phyloP scores from a whole-genome alignment of 2,329 filamentous ascomycete species.

The Knoxdaviesia proteae region DNA sequence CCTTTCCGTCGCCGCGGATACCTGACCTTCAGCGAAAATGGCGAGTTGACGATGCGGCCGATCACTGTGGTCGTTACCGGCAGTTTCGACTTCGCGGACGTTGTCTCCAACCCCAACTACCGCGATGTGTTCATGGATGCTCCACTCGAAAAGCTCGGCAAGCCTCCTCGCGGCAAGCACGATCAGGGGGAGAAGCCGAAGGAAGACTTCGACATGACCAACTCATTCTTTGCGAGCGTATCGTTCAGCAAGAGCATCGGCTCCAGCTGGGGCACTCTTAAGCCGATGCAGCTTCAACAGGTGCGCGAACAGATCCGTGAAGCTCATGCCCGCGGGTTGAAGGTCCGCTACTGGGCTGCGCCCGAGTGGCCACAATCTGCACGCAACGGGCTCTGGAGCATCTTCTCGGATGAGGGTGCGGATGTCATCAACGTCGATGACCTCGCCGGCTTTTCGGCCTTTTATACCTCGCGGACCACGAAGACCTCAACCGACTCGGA shows the following conservation, averaged over 20 bases:
- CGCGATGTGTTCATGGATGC: constrained; percentile 48
- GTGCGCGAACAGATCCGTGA: constrained; percentile 23
- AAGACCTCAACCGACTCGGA: no score
- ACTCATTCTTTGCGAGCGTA: constrained; percentile 46
- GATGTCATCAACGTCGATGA: constrained; percentile 44
- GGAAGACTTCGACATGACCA: constrained; percentile 23
- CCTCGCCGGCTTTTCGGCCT: constrained; percentile 11
- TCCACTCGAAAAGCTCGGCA: constrained; percentile 24
- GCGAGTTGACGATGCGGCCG: constrained; percentile 27
- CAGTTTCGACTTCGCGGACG: constrained; percentile 33
- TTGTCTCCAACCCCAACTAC: constrained; percentile 29
- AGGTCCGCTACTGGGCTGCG: constrained; percentile 38
- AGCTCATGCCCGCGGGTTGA: constrained; percentile 32
- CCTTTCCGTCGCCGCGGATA: constrained; percentile 38
- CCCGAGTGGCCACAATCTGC: constrained; percentile 33
- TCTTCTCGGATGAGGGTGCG: constrained; percentile 32
- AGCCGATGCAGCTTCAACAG: constrained; percentile 18
- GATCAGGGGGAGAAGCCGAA: constrained; percentile 2
- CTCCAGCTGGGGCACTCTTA: constrained; percentile 23
- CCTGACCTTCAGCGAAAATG: constrained; percentile 30
- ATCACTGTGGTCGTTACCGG: constrained; percentile 52
- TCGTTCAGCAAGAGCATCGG: constrained; percentile 35
- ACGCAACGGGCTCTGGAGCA: constrained; percentile 34
- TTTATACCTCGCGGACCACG: no score
- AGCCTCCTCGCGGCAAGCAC: no score